These are phyloP conservation scores for Pseudofabraea citricarpa DNA, from an alignment of 2,329 filamentous ascomycete species.

Conservation along the genomic window DNA sequence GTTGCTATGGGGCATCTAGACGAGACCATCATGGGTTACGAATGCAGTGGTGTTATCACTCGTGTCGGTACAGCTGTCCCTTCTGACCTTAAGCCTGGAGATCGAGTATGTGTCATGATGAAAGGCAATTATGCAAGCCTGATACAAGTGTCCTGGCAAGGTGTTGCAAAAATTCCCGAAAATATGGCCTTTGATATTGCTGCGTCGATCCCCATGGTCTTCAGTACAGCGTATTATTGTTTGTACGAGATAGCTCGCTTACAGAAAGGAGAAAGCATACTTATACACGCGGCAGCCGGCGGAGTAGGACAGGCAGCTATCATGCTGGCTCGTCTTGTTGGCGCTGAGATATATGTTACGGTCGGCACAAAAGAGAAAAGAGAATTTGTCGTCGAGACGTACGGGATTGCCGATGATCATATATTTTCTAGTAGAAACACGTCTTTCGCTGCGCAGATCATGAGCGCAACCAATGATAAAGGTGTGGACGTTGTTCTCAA, in stretches of 20 bases:
- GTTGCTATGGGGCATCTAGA: conserved; percentile 28
- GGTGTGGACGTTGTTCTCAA: conserved; percentile 23
- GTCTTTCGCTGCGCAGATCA: conserved; percentile 19
- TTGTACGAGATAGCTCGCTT: conserved; percentile 12
- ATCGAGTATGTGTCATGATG: conserved; percentile 18
- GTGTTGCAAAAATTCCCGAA: conserved; percentile 4
- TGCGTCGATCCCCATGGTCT: conserved; percentile 12
- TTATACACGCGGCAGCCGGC: conserved; percentile 28
- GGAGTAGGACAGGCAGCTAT: conserved; percentile 29
- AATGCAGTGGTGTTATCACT: conserved; percentile 23
- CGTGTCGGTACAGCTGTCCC: conserved; percentile 18
- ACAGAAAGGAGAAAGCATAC: conserved; percentile 17
- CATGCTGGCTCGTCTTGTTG: conserved; percentile 19
- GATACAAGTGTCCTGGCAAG: not conserved
- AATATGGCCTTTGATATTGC: conserved; percentile 11
- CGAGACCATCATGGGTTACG: conserved; percentile 20
- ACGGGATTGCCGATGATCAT: conserved; percentile 3
- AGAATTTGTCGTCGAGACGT: conserved; percentile 11
- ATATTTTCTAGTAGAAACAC: conserved; percentile 6
- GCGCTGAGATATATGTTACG: conserved; percentile 23
- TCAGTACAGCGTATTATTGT: conserved; percentile 11
- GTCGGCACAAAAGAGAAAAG: conserved; percentile 10
- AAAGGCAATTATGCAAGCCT: not conserved
- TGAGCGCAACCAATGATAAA: conserved; percentile 10
- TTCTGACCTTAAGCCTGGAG: conserved; percentile 18